phyloP scores from a whole-genome alignment of 331 rosid species.

The Ulmus americana region DNA sequence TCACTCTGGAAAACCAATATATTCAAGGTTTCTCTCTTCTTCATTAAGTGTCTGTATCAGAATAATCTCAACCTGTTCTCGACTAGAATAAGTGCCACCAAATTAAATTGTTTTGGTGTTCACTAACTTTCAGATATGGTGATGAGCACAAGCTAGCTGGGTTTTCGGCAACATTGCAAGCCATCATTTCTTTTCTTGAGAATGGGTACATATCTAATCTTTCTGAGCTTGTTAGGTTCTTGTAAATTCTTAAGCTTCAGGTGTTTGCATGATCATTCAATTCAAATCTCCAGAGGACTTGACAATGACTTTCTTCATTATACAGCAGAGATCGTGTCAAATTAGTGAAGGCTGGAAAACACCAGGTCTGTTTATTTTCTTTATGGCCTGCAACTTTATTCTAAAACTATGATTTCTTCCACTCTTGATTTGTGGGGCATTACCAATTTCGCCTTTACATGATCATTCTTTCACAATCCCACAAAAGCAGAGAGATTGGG shows the following conservation, averaged over 20 bases:
- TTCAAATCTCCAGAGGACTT: conserved; percentile 16
- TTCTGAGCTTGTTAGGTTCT: conserved; percentile 17
- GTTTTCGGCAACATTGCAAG: conserved; percentile 94
- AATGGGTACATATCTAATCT: conserved; percentile 53
- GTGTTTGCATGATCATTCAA: conserved; percentile 2
- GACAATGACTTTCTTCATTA: conserved; percentile 20
- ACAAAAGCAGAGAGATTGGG: conserved; percentile 6
- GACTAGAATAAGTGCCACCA: not conserved
- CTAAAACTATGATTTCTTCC: not conserved
- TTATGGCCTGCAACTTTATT: conserved; percentile 9
- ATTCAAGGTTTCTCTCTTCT: conserved; percentile 56
- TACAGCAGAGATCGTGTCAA: conserved; percentile 80
- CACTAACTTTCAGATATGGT: conserved; percentile 54
- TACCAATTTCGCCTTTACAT: not conserved
- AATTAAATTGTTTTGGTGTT: conserved; percentile 3
- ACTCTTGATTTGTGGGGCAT: not conserved
- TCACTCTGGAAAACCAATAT: conserved; percentile 90
- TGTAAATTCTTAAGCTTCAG: conserved; percentile 2
- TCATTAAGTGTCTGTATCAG: not conserved
- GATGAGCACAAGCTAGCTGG: conserved; percentile 96
- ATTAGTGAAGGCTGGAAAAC: conserved; percentile 85
- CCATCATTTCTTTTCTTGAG: conserved; percentile 90
- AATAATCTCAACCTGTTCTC: conserved; percentile 2
- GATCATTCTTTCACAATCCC: not conserved
- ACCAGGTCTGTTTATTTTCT: conserved; percentile 50